Evolutionary conservation across 2,329 filamentous ascomycete genomes (phyloP), one percentile per base, ranked within the genome.

Genomic region (Cercospora sp.): DNA sequence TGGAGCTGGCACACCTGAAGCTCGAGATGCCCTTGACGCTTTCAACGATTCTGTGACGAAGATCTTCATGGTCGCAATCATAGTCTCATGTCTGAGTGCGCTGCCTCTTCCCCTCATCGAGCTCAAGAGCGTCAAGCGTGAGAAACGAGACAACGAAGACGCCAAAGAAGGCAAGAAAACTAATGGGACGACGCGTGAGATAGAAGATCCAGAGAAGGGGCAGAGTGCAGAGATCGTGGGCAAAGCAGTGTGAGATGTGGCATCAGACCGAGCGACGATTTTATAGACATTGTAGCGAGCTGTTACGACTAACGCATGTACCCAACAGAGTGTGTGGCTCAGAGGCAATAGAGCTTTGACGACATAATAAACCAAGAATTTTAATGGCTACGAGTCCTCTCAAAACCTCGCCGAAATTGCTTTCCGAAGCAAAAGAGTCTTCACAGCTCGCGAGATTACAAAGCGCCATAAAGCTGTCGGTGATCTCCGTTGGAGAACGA

Each of bases 31-130:
- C 1, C 64, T 66, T 7, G 49, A 59, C 2, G 59, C 28, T 2
- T 66, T 58, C 51, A 69, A 66, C 28, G 51, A 32, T 16, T 32
- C 64, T 60, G 32, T 66, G 30, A 63, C 59, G 21, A 26, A 66
- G 37, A 64, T 60, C 4, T 69, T 69, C 60, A 32, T 66, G 58
- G 67, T 66, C n/a, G 59, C 51, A 1, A 28, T 69, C 37, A 63
- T 69, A 24, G 26, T 63, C n/a, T 53, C 61, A 8, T 55, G 26
- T 55, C 32, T 72, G 60, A 62, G 60, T 34, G 57, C 51, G 8
- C 32, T 71, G 21, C 61, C 65, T 18, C 16, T 68, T 7, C 59
- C 65, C 3, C 10, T 66, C 6, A 34, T 69, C 6, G 70, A 69
- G 37, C 18, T 21, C 18, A 21, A 21, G 18, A 21, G 18, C 18